A percentile compares a stretch with the other conserved stretches of the same genome.
phyloP scores from a whole-genome alignment of 2,329 filamentous ascomycete species.

The Cordyceps sp. region DNA sequence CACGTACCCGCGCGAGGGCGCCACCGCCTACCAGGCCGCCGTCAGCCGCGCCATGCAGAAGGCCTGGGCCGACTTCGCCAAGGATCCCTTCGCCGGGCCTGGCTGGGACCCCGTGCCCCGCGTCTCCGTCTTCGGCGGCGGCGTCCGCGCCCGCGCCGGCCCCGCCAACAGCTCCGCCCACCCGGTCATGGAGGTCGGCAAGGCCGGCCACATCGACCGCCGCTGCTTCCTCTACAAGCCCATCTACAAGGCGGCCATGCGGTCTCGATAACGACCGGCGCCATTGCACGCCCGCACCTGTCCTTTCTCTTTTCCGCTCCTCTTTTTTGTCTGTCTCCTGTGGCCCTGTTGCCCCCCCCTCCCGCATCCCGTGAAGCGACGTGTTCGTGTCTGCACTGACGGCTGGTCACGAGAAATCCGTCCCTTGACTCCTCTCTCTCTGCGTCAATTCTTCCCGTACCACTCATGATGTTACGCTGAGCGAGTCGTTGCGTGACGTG shows the following conservation, averaged over 20 bases:
- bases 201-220: neutral
- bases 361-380: no score
- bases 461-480: no score
- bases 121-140: slow-evolving; percentile 10
- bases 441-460: no score
- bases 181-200: neutral
- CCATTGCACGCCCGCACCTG: no score
- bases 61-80: slow-evolving; percentile 13
- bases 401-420: no score
- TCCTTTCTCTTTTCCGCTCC: no score
- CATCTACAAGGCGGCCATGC: neutral
- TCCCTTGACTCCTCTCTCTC: no score
- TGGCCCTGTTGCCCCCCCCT: no score
- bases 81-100: slow-evolving; percentile 8
- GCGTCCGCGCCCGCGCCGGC: slow-evolving; percentile 3
- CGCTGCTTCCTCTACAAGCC: neutral
- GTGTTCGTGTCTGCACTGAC: no score
- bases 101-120: slow-evolving; percentile 9
- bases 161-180: neutral
- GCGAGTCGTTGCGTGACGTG: no score
- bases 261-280: neutral
- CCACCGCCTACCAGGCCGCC: slow-evolving; percentile 7
- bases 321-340: no score
- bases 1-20: slow-evolving; percentile 7
- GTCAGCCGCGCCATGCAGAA: slow-evolving; percentile 10